Evolutionary conservation across 495 filamentous ascomycete species (phyloP), one percentile per base, ranked within the genome.

Genomic region (Aspergillus diversus): DNA sequence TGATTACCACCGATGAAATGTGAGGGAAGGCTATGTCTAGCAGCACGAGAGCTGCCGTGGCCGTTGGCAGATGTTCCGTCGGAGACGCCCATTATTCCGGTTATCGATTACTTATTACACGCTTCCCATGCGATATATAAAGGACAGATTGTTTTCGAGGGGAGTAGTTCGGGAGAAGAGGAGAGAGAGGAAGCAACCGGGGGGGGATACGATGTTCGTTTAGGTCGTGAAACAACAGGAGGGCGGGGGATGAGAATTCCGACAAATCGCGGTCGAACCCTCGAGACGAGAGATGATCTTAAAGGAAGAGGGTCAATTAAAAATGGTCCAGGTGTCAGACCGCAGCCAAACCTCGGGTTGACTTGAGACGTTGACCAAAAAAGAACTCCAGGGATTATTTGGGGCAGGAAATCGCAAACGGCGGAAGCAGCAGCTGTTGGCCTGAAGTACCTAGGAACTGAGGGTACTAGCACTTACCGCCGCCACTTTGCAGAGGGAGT

Each of bases 1-100:
- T 86, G 87, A 76, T 97, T 97, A 48, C 94, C 93, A 66, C 95
- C 95, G 73, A 98, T 94, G 77, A 97, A 99, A 81, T 99, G 95
- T 75, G 90, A 81, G 32, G 92, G 84, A 33, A 99, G 69, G 66
- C 91, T 88, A 79, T 90, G 84, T 75, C 91, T 92, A 51, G 90
- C 87, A 55, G 92, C 87, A 64, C 87, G 87, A 13, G 86, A 86
- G 72, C 77, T 83, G 64, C 76, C 71, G 48, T 81, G 69, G 65
- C 85, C 85, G 68, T 88, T 89, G 63, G 71, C 70, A 66, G 21
- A 31, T 9, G 75, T 69, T 59, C 71, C 75, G 65, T 80, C 79
- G 63, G 75, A 56, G 58, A 66, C 66, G 55, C 71, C 69, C 79
- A 81, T 81, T 71, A 69, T 78, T 73, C 53, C 63, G 46, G 33